Evolutionary conservation across 2,329 filamentous ascomycete genomes (phyloP).

Genomic region (Chaetomium globosum): DNA sequence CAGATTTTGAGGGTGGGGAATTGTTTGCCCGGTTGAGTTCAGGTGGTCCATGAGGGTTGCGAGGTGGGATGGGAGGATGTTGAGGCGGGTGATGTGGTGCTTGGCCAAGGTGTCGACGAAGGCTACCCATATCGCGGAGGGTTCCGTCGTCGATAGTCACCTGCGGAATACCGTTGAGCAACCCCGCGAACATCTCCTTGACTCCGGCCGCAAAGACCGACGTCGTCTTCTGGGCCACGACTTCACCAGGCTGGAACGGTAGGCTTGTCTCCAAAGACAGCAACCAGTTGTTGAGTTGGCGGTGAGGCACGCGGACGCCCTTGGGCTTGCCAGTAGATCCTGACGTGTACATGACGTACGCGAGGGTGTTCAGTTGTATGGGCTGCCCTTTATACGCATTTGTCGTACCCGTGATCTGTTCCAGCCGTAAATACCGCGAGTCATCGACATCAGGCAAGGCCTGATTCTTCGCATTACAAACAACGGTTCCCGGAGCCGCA

Average conservation of each 20-base stretch:
- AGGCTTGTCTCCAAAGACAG: not conserved
- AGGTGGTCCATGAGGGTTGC: constrained; percentile 17
- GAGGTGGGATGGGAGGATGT: constrained; percentile 17
- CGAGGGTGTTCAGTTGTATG: not conserved
- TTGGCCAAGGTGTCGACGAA: constrained; percentile 14
- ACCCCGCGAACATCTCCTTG: constrained; percentile 19
- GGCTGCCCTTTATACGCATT: not conserved
- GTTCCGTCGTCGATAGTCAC: constrained; percentile 16
- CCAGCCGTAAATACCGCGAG: not conserved
- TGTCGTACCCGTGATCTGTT: not conserved
- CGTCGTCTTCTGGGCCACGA: constrained; percentile 19
- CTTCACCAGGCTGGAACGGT: constrained; percentile 19
- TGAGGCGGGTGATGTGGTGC: constrained; percentile 16
- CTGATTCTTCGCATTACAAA: not conserved
- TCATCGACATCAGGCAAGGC: not conserved
- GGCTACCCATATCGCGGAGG: constrained; percentile 2
- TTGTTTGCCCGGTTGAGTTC: not conserved
- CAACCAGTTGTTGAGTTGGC: constrained; percentile 22
- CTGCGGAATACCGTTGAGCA: constrained; percentile 15
- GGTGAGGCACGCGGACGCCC: constrained; percentile 10
- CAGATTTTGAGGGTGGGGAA: constrained; percentile 3
- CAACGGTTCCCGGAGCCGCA: not conserved
- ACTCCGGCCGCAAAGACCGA: constrained; percentile 19
- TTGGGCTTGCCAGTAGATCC: constrained; percentile 11
- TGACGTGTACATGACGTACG: constrained; percentile 9